Percentiles rank a stretch among this genome's conserved stretches.
phyloP scores from a whole-genome alignment of 2,329 filamentous ascomycete genomes.

The Fusarium buxicola region DNA sequence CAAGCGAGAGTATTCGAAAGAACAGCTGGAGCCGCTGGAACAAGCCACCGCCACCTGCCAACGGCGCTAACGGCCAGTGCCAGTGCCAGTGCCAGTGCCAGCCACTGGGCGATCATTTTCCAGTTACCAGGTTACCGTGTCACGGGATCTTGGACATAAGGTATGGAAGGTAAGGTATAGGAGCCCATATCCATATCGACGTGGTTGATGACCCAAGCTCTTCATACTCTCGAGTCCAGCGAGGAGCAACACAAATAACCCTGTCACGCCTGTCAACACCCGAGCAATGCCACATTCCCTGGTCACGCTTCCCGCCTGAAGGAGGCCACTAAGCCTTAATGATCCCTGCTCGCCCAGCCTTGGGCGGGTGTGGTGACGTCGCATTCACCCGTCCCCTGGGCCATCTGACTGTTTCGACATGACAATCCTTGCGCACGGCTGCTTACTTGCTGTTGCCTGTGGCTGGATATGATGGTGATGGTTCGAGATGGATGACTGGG shows the following conservation, averaged over 20 bases:
- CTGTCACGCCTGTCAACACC: too few relatives aligned
- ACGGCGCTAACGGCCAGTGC: not conserved
- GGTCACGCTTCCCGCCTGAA: not conserved
- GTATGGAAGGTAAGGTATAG: too few relatives aligned
- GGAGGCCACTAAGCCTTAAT: slow-evolving; percentile 27
- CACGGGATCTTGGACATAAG: too few relatives aligned
- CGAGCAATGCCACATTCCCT: slow-evolving; percentile 4
- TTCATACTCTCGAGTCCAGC: too few relatives aligned
- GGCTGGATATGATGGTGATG: slow-evolving; percentile 8
- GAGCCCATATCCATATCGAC: too few relatives aligned
- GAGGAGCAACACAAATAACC: too few relatives aligned
- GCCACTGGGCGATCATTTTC: not conserved
- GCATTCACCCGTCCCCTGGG: slow-evolving; percentile 17
- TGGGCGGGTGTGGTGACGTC: slow-evolving; percentile 36
- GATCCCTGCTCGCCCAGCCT: slow-evolving; percentile 15
- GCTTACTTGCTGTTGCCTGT: slow-evolving; percentile 28
- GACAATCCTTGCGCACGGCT: slow-evolving; percentile 8
- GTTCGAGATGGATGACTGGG: too few relatives aligned
- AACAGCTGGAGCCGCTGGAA: slow-evolving; percentile 6
- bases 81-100: too few relatives aligned
- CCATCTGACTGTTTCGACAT: slow-evolving; percentile 39
- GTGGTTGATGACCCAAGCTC: too few relatives aligned
- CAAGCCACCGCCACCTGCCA: not conserved
- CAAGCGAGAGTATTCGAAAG: slow-evolving; percentile 8
- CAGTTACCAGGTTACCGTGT: not conserved